Evolutionary conservation across 1,284 basidiomycete genomes (phyloP), one percentile per base, ranked within the genome.

Genomic region (Heliocybe sulcata): DNA sequence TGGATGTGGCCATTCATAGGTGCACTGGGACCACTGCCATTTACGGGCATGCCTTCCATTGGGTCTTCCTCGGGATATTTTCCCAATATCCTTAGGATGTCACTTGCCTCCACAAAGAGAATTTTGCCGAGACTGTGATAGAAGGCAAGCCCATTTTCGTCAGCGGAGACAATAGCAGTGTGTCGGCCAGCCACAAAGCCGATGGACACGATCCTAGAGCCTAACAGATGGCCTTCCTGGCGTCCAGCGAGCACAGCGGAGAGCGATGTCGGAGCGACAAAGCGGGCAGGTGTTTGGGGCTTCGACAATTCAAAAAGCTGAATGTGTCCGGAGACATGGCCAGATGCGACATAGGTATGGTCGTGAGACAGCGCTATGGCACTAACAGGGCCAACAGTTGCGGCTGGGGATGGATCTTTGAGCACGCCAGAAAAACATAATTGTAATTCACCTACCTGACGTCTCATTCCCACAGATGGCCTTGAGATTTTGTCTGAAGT

Each of bases 121-220:
- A 99, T 89, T 65, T 93, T 95, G 19, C 97, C 95, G 1, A 99
- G 75, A 54, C 90, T 92, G 69, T 98, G 96, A 69, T 94, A 98
- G 71, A 99, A 99, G 0, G 93, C 90, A 2, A 98, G 77, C 0
- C 97, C 97, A 58, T 83, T 75, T 57, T 95, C 91, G 67, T 99
- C 97, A 1, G 93, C 92, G 10, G 89, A 90, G 35, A 98, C 85
- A 52, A 99, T 82, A 1, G 94, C 94, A 0, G 97, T 99, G 65
- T 98, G 96, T 35, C 96, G 80, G 16, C 87, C 85, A 6, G 93
- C 94, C n/a, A 99, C 83, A 64, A 99, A 99, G 11, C 85, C 88
- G 47, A 99, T 74, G 62, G 82, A 90, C 56, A 91, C 75, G 51
- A 99, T 94, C n/a, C 83, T 79, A 1, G 90, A 89, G n/a, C 90